phyloP scores from a whole-genome alignment of 371 early-diverging fungal genomes.

The Lichtheimia ramosa region DNA sequence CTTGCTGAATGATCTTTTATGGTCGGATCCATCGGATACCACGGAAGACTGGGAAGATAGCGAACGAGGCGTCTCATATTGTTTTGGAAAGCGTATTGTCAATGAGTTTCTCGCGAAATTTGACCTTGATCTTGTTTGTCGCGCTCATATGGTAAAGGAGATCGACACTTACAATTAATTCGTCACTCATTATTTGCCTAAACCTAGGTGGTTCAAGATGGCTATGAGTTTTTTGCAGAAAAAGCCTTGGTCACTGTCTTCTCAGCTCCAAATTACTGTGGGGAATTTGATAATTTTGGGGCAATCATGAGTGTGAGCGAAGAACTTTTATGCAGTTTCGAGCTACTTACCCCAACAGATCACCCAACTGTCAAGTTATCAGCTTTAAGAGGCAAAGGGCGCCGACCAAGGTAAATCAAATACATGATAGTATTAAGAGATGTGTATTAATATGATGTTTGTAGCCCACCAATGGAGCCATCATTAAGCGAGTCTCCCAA shows the following conservation, averaged over 20 bases:
- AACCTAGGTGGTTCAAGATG: constrained; percentile 92
- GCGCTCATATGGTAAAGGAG: constrained; percentile 85
- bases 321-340: constrained; percentile 90
- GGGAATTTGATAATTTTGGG: constrained; percentile 97
- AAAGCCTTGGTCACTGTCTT: constrained; percentile 97
- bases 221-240: constrained; percentile 98
- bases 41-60: constrained; percentile 94
- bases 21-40: constrained; percentile 86
- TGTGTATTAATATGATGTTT: too few relatives aligned
- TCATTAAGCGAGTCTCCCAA: too few relatives aligned
- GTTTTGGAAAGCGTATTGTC: constrained; percentile 91
- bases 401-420: constrained; percentile 31
- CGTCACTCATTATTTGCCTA: background rate
- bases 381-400: constrained; percentile 20
- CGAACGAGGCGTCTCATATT: constrained; percentile 96
- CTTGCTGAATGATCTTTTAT: constrained; percentile 82
- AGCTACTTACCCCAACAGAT: constrained; percentile 49
- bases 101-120: constrained; percentile 72
- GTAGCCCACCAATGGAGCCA: too few relatives aligned
- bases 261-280: constrained; percentile 99
- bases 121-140: constrained; percentile 93
- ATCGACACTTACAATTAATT: constrained; percentile 19
- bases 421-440: background rate
- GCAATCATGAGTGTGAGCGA: constrained; percentile 97
- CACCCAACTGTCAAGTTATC: constrained; percentile 26